These are phyloP conservation scores for Albizia julibrissin DNA, from an alignment of 306 rosid species.

Conservation along the genomic window DNA sequence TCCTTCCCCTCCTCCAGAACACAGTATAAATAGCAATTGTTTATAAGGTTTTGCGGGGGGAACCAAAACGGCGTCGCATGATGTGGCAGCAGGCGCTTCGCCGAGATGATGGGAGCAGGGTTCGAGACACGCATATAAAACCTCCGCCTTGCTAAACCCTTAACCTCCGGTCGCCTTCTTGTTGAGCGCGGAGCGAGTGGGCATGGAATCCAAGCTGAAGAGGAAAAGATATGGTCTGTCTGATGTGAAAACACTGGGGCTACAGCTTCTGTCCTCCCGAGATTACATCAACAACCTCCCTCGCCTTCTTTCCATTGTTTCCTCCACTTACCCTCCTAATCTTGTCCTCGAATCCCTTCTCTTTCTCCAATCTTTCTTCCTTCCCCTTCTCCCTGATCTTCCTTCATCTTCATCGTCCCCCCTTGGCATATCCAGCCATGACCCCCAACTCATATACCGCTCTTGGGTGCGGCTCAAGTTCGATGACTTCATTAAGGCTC, in stretches of 20 bases:
- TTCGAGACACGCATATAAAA: not conserved
- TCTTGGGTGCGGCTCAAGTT: conserved; percentile 88
- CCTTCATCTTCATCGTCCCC: conserved; percentile 52
- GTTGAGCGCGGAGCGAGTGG: not conserved
- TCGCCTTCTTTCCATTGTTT: conserved; percentile 59
- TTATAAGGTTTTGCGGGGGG: too few relatives aligned
- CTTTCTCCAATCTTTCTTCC: conserved; percentile 81
- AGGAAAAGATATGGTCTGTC: conserved; percentile 41
- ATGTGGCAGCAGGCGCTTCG: too few relatives aligned
- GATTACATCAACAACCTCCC: conserved; percentile 87
- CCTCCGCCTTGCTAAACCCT: not conserved
- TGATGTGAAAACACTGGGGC: conserved; percentile 77
- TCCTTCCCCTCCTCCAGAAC: too few relatives aligned
- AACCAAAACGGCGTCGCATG: too few relatives aligned
- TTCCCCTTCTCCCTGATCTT: conserved; percentile 59
- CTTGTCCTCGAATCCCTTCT: conserved; percentile 73
- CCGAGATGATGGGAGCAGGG: not conserved
- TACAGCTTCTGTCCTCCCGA: conserved; percentile 71
- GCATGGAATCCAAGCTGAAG: conserved; percentile 38
- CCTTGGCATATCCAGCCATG: conserved; percentile 24
- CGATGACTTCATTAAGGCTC: conserved; percentile 64
- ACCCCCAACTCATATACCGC: conserved; percentile 69
- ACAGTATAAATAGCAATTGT: too few relatives aligned
- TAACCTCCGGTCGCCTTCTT: not conserved
- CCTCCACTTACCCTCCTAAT: conserved; percentile 77